These are phyloP conservation scores for Zymoseptoria pseudotritici DNA, from an alignment of 2,329 filamentous ascomycete species.

Conservation along the genomic window DNA sequence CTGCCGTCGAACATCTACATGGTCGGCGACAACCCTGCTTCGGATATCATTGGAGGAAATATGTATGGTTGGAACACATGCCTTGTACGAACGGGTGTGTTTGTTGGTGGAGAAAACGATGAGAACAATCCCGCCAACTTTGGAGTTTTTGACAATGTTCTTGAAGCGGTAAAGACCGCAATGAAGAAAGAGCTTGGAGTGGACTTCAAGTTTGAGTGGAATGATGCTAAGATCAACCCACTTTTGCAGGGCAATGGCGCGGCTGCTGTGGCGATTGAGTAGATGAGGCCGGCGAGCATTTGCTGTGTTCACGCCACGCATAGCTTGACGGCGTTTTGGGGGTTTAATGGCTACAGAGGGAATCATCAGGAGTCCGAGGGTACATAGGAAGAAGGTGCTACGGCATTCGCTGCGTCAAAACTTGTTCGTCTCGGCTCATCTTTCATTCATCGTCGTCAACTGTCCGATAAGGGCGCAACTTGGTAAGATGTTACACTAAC, in stretches of 20 bases:
- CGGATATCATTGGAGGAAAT: conserved; percentile 69
- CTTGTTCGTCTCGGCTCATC: too few species aligned
- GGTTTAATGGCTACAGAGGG: too few species aligned
- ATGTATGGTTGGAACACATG: conserved; percentile 80
- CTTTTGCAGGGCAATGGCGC: conserved; percentile 36
- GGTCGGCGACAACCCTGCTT: conserved; percentile 68
- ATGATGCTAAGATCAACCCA: conserved; percentile 62
- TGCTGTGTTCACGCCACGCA: too few species aligned
- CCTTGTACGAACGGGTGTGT: conserved; percentile 68
- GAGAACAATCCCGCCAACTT: conserved; percentile 70
- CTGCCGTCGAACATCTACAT: conserved; percentile 67
- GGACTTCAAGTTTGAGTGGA: conserved; percentile 65
- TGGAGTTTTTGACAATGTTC: conserved; percentile 66
- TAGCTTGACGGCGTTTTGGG: too few species aligned
- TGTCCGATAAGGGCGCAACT: too few species aligned
- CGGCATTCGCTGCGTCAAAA: too few species aligned
- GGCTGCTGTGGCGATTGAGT: conserved; percentile 22
- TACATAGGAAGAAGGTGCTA: too few species aligned
- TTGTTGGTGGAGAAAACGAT: conserved; percentile 69
- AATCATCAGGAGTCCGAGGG: too few species aligned
- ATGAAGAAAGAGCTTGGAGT: conserved; percentile 63
- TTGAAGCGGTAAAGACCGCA: conserved; percentile 62
- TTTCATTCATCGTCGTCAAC: too few species aligned
- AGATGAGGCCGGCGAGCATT: background rate
- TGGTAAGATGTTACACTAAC: too few species aligned